A percentile compares a stretch with the other conserved stretches of the same genome.
These are phyloP conservation scores for Viridothelium virens DNA, from an alignment of 495 filamentous ascomycete genomes.

Conservation along the genomic window DNA sequence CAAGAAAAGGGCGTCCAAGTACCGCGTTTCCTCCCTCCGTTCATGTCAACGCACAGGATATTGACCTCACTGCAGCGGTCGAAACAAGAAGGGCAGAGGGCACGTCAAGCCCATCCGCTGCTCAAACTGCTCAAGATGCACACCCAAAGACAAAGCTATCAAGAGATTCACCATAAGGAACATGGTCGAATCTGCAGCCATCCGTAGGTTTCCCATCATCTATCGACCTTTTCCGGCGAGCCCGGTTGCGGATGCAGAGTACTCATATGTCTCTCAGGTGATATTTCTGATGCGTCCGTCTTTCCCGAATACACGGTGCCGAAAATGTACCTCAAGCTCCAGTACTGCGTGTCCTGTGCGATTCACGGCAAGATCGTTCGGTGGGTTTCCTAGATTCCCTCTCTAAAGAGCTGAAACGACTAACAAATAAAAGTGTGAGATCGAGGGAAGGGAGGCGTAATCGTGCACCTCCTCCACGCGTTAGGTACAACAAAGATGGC, in stretches of 20 bases:
- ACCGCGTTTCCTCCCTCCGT: conserved; percentile 34
- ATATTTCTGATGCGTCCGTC: conserved; percentile 99
- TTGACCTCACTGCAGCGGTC: conserved; percentile 55
- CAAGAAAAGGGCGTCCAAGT: conserved; percentile 99
- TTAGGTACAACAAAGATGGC: conserved; percentile 99
- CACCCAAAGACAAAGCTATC: conserved; percentile 99
- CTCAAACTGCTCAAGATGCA: conserved; percentile 99
- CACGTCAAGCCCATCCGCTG: conserved; percentile 99
- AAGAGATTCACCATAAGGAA: conserved; percentile 99
- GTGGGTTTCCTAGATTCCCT: conserved; percentile 50
- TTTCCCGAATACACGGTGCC: conserved; percentile 98
- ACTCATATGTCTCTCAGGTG: conserved; percentile 54
- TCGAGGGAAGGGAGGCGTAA: conserved; percentile 96
- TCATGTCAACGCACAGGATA: conserved; percentile 8
- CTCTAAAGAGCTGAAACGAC: conserved; percentile 12
- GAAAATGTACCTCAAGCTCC: conserved; percentile 99
- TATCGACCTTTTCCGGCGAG: neutral
- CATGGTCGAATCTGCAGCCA: conserved; percentile 99
- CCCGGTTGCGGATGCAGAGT: neutral
- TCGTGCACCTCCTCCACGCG: conserved; percentile 91
- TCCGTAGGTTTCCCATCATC: conserved; percentile 69
- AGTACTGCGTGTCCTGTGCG: conserved; percentile 99
- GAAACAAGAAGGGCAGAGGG: conserved; percentile 99
- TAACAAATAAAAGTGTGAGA: conserved; percentile 65
- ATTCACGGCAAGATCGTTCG: conserved; percentile 99